Conservation (phyloP, 2,329 filamentous ascomycete species). For the Phyllosticta citribraziliensis region DNA sequence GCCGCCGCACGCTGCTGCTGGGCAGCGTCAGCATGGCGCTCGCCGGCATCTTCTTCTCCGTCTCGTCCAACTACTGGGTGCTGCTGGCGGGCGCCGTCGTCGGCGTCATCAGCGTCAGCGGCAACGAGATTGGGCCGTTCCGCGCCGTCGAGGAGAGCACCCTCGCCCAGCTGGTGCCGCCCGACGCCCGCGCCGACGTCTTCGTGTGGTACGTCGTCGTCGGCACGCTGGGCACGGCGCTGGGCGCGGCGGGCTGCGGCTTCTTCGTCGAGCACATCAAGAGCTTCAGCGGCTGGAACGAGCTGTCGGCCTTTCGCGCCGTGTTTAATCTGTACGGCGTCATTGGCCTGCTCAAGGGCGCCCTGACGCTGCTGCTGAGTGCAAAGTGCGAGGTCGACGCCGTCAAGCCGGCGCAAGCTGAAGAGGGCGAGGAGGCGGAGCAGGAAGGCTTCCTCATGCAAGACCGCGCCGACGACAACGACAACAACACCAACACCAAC, state of each 20-base stretch:
- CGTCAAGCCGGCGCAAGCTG: constrained; percentile 1
- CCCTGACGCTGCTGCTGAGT: constrained; percentile 31
- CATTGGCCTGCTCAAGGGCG: constrained; percentile 30
- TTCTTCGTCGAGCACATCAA: constrained; percentile 27
- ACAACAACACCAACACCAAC: constrained; percentile 17
- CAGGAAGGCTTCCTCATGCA: constrained; percentile 14
- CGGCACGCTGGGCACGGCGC: constrained; percentile 27
- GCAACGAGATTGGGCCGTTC: constrained; percentile 33
- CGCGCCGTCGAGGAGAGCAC: constrained; percentile 31
- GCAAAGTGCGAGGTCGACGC: constrained; percentile 24
- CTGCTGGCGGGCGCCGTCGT: constrained; percentile 27
- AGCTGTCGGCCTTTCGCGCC: constrained; percentile 28
- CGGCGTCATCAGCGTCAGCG: constrained; percentile 29
- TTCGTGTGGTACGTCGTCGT: constrained; percentile 32
- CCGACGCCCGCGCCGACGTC: constrained; percentile 24
- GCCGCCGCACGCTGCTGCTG: constrained; percentile 23
- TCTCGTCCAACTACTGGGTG: constrained; percentile 21
- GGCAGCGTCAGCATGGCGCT: constrained; percentile 27
- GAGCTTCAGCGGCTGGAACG: constrained; percentile 23
- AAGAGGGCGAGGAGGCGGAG: constrained; percentile 19
- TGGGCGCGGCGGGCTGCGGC: constrained; percentile 26
- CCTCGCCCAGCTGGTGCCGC: constrained; percentile 26
- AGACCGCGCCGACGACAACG: constrained; percentile 14
- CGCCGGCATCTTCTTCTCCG: constrained; percentile 26
- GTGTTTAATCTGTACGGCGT: constrained; percentile 36